phyloP scores from a whole-genome alignment of 345 rosid species.

The Arabis alpina region DNA sequence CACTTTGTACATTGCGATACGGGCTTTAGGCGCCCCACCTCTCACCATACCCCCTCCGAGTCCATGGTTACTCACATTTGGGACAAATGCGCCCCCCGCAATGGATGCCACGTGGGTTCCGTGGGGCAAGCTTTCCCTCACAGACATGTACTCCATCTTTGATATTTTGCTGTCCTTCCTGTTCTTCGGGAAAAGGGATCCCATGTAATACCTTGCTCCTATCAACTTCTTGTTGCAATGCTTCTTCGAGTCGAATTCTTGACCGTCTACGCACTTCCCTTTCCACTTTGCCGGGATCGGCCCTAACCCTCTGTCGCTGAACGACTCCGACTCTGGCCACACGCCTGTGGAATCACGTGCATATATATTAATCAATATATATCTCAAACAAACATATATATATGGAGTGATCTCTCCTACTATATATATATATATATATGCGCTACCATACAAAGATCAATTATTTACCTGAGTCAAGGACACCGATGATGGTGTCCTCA shows the following conservation, averaged over 20 bases:
- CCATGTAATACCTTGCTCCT: conserved; percentile 53
- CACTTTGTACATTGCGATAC: conserved; percentile 54
- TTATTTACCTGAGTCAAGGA: conserved; percentile 59
- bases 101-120: conserved; percentile 64
- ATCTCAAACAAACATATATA: neutral
- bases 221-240: conserved; percentile 59
- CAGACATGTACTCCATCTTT: conserved; percentile 46
- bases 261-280: conserved; percentile 34
- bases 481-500: conserved; percentile 65
- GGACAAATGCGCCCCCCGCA: conserved; percentile 52
- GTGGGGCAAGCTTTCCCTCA: conserved; percentile 56
- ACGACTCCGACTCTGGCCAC: conserved; percentile 31
- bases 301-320: conserved; percentile 32
- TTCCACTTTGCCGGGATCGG: conserved; percentile 39
- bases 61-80: conserved; percentile 45
- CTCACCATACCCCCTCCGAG: conserved; percentile 49
- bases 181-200: neutral
- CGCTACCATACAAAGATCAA: neutral
- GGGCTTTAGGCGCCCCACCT: conserved; percentile 59
- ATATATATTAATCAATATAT: neutral
- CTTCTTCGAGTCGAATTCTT: conserved; percentile 20
- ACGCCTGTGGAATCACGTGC: neutral
- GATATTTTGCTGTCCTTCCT: conserved; percentile 28
- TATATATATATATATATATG: neutral
- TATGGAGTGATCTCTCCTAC: neutral